Base-by-base conservation (phyloP, 768 basidiomycete species). In the Termitomyces eurrhizus region DNA sequence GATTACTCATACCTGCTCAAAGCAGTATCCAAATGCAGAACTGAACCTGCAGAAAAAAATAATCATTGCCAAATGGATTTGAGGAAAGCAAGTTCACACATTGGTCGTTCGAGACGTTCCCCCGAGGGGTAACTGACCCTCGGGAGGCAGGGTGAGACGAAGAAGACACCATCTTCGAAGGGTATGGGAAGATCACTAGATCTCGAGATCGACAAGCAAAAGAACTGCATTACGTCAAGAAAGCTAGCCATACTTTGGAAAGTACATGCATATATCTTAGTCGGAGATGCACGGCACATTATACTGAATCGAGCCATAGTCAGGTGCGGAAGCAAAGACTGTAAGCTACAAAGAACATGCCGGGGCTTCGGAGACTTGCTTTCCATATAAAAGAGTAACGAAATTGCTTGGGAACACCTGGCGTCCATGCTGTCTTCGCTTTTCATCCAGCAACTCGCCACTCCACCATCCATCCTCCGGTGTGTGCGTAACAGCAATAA, bases 381-480 rank as follows among this genome's bases (percentile, higher is more conserved):
- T 42, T 42, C 18, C 41, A 42, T 18, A 7, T 3, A 14, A 41
- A 41, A 18, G 41, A 18, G 18, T 18, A 42, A n/a, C 91, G 74
- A 92, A 93, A 70, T 93, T 93, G 73, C 91, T 93, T 57, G 91
- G 92, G 82, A 94, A 93, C 56, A 92, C 84, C 68, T 90, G 84
- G 58, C 87, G 78, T 36, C 91, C 91, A 16, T 79, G 78, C 64
- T 87, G 82, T 64, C 91, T 78, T 65, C 92, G 75, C 36, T 79
- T 77, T 65, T 92, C 90, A 62, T 92, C 89, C 18, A 93, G 74
- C 61, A 93, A 72, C 66, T 90, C 88, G 26, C 96, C 96, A 59
- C 87, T 90, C 96, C 95, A 98, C 96, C 96, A 98, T 1, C 96
- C 96, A 67, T 97, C 95, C 67, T 95, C 94, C 5, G 94, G 94